phyloP scores from a whole-genome alignment of 495 filamentous ascomycete species.

The Cercophora scortea region DNA sequence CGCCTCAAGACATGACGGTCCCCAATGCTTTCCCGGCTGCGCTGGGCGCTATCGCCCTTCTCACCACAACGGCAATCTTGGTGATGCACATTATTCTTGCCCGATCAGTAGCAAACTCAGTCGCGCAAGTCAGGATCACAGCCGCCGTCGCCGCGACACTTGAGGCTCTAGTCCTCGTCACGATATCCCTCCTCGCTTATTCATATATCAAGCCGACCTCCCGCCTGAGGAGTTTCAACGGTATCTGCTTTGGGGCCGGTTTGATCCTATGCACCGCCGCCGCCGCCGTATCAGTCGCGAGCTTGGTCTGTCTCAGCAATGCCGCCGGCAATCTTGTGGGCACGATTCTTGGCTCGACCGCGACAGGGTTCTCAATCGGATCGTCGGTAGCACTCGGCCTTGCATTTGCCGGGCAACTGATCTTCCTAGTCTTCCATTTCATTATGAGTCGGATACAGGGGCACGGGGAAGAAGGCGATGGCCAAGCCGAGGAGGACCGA shows the following conservation, averaged over 20 bases:
- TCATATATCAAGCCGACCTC: conserved; percentile 15
- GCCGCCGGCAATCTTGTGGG: conserved; percentile 14
- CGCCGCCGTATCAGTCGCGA: conserved; percentile 30
- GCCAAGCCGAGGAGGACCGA: conserved; percentile 22
- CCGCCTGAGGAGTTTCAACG: conserved; percentile 13
- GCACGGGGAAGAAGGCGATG: conserved; percentile 12
- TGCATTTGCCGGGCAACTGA: conserved; percentile 31
- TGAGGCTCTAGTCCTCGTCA: conserved; percentile 25
- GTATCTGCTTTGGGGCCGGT: conserved; percentile 27
- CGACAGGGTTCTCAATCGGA: conserved; percentile 26
- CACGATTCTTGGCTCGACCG: conserved; percentile 23
- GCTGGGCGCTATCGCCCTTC: conserved; percentile 29
- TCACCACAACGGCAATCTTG: conserved; percentile 33
- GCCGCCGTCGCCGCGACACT: conserved; percentile 28
- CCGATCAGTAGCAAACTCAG: conserved; percentile 19
- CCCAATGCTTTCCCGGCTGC: conserved; percentile 22
- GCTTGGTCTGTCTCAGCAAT: conserved; percentile 28
- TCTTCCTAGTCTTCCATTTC: conserved; percentile 33
- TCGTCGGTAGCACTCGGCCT: conserved; percentile 31
- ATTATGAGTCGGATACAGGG: conserved; percentile 18
- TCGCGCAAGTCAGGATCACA: conserved; percentile 23
- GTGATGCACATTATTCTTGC: conserved; percentile 34
- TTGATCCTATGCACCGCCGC: conserved; percentile 29
- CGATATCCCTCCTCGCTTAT: conserved; percentile 18
- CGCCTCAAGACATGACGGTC: conserved; percentile 22